Conservation (phyloP, 2,329 filamentous ascomycete genomes). For the Gremmenia infestans region DNA sequence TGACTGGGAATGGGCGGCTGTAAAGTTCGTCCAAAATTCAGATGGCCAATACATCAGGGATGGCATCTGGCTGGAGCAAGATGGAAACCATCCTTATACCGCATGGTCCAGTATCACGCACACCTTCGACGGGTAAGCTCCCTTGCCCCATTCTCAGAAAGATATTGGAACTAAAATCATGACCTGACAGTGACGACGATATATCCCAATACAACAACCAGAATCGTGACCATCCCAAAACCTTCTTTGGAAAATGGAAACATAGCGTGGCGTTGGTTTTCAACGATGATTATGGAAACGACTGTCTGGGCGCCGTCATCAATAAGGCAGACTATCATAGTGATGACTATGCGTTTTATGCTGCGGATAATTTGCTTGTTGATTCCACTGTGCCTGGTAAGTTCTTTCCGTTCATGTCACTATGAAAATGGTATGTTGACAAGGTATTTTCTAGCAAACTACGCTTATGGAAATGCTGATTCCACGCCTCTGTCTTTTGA, state of each 20-base stretch:
- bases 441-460: slow-evolving; percentile 3
- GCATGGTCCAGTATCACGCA: slow-evolving; percentile 9
- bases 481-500: slow-evolving; percentile 16
- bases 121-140: slow-evolving; percentile 13
- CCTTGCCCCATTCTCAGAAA: background rate
- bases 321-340: slow-evolving; percentile 17
- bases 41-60: slow-evolving; percentile 15
- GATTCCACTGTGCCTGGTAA: slow-evolving; percentile 14
- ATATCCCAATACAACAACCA: slow-evolving; percentile 12
- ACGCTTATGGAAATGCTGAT: slow-evolving; percentile 14
- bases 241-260: slow-evolving; percentile 19
- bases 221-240: slow-evolving; percentile 16
- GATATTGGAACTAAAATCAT: background rate
- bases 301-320: slow-evolving; percentile 12
- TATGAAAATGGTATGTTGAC: background rate
- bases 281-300: slow-evolving; percentile 15
- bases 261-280: slow-evolving; percentile 13
- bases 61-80: slow-evolving; percentile 17
- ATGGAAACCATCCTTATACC: slow-evolving; percentile 16
- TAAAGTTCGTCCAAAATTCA: slow-evolving; percentile 13
- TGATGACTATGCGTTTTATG: slow-evolving; percentile 16
- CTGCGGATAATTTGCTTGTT: slow-evolving; percentile 12
- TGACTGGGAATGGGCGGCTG: slow-evolving; percentile 20
- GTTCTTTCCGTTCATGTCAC: background rate
- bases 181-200: slow-evolving; percentile 3